phyloP scores from a whole-genome alignment of 2,329 filamentous ascomycete genomes.

The Penicillium janthinellum region DNA sequence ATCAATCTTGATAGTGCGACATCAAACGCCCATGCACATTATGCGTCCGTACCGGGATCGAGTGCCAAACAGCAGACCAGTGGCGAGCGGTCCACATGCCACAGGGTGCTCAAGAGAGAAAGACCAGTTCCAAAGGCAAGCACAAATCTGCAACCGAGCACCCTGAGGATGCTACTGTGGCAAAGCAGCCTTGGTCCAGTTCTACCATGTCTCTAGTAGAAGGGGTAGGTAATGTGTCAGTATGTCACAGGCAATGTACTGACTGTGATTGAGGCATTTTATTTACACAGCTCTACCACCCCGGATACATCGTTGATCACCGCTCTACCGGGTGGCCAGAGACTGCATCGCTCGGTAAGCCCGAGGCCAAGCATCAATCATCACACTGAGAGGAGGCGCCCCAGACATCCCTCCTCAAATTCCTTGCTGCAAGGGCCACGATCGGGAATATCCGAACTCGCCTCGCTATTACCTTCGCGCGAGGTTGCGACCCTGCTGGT shows the following conservation, averaged over 20 bases:
- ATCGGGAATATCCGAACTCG: conserved; percentile 14
- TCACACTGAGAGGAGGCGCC: not conserved
- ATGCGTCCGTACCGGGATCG: conserved; percentile 28
- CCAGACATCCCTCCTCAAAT: not conserved
- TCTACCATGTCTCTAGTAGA: conserved; percentile 25
- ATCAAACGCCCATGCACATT: conserved; percentile 36
- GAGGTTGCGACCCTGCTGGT: conserved; percentile 31
- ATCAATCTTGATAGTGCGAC: conserved; percentile 26
- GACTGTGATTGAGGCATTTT: conserved; percentile 15
- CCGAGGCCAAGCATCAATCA: not conserved
- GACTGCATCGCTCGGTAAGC: not conserved
- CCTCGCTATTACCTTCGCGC: conserved; percentile 23
- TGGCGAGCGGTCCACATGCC: conserved; percentile 1
- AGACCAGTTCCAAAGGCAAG: not conserved
- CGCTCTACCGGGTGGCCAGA: conserved; percentile 21
- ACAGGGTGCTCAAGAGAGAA: not conserved
- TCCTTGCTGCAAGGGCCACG: not conserved
- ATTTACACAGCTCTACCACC: conserved; percentile 16
- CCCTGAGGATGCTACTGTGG: not conserved
- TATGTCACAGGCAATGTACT: not conserved
- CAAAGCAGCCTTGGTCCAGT: conserved; percentile 20
- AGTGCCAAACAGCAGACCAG: conserved; percentile 21
- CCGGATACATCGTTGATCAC: conserved; percentile 11
- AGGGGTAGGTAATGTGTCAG: conserved; percentile 14
- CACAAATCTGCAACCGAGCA: not conserved